These are phyloP conservation scores for Murraya koenigii DNA, from an alignment of 345 rosid species.

Conservation along the genomic window DNA sequence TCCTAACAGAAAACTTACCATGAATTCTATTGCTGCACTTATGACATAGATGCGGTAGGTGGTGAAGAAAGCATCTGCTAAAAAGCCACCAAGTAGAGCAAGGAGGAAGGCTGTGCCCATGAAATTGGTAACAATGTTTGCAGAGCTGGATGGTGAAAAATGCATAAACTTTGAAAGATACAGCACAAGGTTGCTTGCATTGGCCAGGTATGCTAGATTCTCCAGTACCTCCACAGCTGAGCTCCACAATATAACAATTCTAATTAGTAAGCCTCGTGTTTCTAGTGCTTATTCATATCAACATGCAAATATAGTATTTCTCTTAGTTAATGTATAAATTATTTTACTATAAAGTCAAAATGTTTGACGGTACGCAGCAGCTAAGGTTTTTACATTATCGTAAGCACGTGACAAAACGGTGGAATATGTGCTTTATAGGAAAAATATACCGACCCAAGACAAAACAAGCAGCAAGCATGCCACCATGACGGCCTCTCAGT, in stretches of 20 bases:
- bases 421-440: not conserved
- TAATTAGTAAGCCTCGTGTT: not conserved
- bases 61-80: conserved; percentile 71
- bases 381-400: not conserved
- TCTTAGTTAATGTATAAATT: not conserved
- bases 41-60: conserved; percentile 65
- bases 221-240: conserved; percentile 81
- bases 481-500: conserved; percentile 61
- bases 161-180: conserved; percentile 71
- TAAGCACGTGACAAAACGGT: not conserved
- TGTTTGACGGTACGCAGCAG: not conserved
- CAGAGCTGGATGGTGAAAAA: conserved; percentile 77
- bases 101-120: conserved; percentile 92
- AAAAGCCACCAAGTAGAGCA: conserved; percentile 83
- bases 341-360: not conserved
- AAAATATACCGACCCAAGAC: conserved; percentile 51
- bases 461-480: conserved; percentile 78
- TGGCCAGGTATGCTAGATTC: conserved; percentile 85
- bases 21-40: conserved; percentile 69
- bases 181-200: conserved; percentile 90
- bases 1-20: conserved; percentile 38
- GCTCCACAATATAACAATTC: conserved; percentile 6
- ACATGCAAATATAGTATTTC: not conserved
- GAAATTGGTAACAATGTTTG: conserved; percentile 78
- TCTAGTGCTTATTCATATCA: not conserved